Percentiles rank a stretch among this genome's conserved stretches.
Evolutionary conservation across 2,329 filamentous ascomycete genomes (phyloP).

Genomic region (Trichoderma polysporum): DNA sequence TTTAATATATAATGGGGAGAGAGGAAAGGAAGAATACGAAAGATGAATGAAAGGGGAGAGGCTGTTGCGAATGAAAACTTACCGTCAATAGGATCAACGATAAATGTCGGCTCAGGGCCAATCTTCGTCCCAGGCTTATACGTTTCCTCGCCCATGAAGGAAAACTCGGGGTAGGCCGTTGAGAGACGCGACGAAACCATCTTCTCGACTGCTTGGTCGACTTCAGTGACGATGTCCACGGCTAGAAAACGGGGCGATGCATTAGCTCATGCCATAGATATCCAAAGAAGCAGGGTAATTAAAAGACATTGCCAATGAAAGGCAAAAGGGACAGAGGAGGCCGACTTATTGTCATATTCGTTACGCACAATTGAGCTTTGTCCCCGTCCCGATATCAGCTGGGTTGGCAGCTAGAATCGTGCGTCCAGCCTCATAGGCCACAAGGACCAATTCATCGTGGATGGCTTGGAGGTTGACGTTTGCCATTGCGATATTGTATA

Average conservation of each 20-base stretch:
- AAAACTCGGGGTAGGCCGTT: slow-evolving; percentile 53
- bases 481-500: slow-evolving; percentile 42
- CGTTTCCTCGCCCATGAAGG: slow-evolving; percentile 76
- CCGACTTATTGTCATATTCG: neutral
- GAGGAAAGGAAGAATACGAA: neutral
- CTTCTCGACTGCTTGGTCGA: slow-evolving; percentile 64
- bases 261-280: slow-evolving; percentile 20
- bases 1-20: too few species aligned
- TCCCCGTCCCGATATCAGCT: slow-evolving; percentile 54
- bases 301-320: neutral
- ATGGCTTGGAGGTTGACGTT: slow-evolving; percentile 60
- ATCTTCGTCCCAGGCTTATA: slow-evolving; percentile 65
- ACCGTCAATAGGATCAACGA: slow-evolving; percentile 81
- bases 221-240: slow-evolving; percentile 67
- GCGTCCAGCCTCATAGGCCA: slow-evolving; percentile 63
- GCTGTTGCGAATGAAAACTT: neutral
- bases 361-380: slow-evolving; percentile 64
- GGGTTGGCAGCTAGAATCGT: slow-evolving; percentile 65
- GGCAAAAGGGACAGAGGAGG: neutral
- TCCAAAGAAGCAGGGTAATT: too few species aligned
- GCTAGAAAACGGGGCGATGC: slow-evolving; percentile 41
- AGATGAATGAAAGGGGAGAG: neutral
- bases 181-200: slow-evolving; percentile 57
- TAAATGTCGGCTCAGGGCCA: slow-evolving; percentile 68
- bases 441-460: slow-evolving; percentile 58